Evolutionary conservation across 2,329 filamentous ascomycete genomes (phyloP), one percentile per base, ranked within the genome.

Genomic region (Magnaporthiopsis incrustans): DNA sequence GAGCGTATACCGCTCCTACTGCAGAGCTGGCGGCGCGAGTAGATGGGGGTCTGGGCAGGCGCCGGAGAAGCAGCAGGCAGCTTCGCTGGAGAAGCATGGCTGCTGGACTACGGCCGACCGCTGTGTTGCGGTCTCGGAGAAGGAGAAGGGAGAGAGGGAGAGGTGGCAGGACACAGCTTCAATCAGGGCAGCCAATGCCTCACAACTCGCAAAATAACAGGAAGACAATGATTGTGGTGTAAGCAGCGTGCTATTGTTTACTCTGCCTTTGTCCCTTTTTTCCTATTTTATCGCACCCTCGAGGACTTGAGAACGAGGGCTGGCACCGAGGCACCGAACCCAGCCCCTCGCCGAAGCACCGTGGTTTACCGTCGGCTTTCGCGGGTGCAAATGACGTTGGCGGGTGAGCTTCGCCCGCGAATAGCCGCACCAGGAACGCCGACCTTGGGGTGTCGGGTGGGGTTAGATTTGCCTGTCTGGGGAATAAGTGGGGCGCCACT

Each of bases 81-180:
- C 80, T 77, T 67, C 80, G 76, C 69, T 79, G 82, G 64, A 84
- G 76, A 75, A 85, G 83, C 85, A 88, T 88, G 44, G 44, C 44
- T 53, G 44, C 22, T 53, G 8, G 44, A 53, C 44, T 53, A 22
- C 44, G 44, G 44, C 44, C 22, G 18, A 22, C 15, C 7, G 38
- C 2, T 18, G 38, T 7, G 22, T 50, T 50, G n/a, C 22, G 22
- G 8, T 11, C 22, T n/a, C 44, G 44, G 44, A 22, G 44, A 5
- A 22, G 15, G 38, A 22, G 18, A 8, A 50, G 38, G 18, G 15
- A 50, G 38, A 18, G 10, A 53, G 18, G 18, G 44, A 53, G 44
- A 11, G 22, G n/a, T 22, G 22, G n/a, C 22, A 25, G 44, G 22
- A 25, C 44, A 53, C 18, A 6, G 5, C 22, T 3, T n/a, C 44